Evolutionary conservation across 208 protist genomes (phyloP), one percentile per base, ranked within the genome.

Genomic region (Trypanosoma boissoni): DNA sequence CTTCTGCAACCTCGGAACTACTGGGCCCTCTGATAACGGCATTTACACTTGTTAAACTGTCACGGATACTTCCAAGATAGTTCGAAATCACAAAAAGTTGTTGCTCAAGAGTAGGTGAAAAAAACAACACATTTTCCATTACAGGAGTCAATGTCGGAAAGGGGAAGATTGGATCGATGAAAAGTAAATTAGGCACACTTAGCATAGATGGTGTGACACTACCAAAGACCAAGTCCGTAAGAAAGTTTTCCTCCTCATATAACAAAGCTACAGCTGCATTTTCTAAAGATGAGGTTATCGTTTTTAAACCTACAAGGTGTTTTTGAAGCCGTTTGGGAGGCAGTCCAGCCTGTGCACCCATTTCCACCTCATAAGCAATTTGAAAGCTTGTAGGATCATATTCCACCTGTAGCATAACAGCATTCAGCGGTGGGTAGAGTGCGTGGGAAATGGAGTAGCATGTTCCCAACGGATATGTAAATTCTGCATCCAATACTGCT

Each of bases 101-200:
- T 42, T 65, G 65, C 48, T 72, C 65, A 31, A 72, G 16, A 14
- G 65, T 72, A 7, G 65, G 50, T 14, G 49, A 55, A 2, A 73
- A 43, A 14, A 37, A 26, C 16, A 66, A 36, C 12, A 72, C 41
- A 1, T 65, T 3, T 42, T 32, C 43, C 5, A 8, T 51, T 29
- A 51, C 53, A 7, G 10, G 56, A 21, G 48, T 42, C 42, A 52
- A 18, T 32, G 37, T 39, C 21, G 61, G 61, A n/a, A 42, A 1
- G 0, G 53, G 24, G 0, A 16, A 20, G 23, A 52, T 20, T 2
- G 61, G 61, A 41, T 67, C 61, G 12, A 67, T 51, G 31, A 67
- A 59, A 2, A 21, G 7, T 5, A 53, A 6, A 53, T 53, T 26
- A 16, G 28, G 18, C 28, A 45, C 27, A 2, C 53, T 23, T 20